These are phyloP conservation scores for Prunus mume DNA, from an alignment of 306 rosid species.

Conservation along the genomic window DNA sequence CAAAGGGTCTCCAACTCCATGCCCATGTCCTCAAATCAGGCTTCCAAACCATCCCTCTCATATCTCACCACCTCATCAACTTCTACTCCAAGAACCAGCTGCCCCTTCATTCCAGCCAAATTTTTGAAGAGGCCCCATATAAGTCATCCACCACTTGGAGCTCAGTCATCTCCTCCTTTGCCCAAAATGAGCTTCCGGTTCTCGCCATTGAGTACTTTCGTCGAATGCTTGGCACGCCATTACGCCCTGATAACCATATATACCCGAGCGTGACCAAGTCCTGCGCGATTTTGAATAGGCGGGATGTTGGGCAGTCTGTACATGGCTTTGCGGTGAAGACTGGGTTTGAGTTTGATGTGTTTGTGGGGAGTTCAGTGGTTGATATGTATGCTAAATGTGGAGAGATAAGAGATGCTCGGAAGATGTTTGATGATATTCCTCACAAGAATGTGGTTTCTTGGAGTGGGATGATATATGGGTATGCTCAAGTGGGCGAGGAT, in stretches of 20 bases:
- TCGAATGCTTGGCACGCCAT: conserved; percentile 48
- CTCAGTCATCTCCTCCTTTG: conserved; percentile 66
- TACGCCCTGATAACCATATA: conserved; percentile 61
- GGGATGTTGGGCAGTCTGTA: conserved; percentile 41
- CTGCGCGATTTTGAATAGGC: conserved; percentile 44
- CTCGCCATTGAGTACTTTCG: conserved; percentile 60
- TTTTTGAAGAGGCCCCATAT: conserved; percentile 44
- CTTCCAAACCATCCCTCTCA: conserved; percentile 51
- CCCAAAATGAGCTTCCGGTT: conserved; percentile 69
- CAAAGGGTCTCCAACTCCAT: conserved; percentile 74
- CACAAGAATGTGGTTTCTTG: conserved; percentile 73
- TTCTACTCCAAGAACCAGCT: conserved; percentile 69
- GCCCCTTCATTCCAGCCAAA: conserved; percentile 44
- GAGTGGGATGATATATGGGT: conserved; percentile 85
- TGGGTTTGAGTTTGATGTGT: conserved; percentile 48
- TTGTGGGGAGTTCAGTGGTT: conserved; percentile 69
- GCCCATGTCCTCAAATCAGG: conserved; percentile 67
- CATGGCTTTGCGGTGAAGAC: conserved; percentile 59
- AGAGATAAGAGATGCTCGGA: conserved; percentile 39
- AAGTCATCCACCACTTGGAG: conserved; percentile 76
- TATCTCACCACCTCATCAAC: conserved; percentile 72
- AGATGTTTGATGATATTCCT: conserved; percentile 72
- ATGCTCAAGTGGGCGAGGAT: conserved; percentile 54
- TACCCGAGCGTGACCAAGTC: conserved; percentile 71
- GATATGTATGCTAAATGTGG: conserved; percentile 73